A percentile compares a stretch with the other conserved stretches of the same genome.
Evolutionary conservation across 2,329 filamentous ascomycete species (phyloP).

Genomic region (Penicillium sp.): DNA sequence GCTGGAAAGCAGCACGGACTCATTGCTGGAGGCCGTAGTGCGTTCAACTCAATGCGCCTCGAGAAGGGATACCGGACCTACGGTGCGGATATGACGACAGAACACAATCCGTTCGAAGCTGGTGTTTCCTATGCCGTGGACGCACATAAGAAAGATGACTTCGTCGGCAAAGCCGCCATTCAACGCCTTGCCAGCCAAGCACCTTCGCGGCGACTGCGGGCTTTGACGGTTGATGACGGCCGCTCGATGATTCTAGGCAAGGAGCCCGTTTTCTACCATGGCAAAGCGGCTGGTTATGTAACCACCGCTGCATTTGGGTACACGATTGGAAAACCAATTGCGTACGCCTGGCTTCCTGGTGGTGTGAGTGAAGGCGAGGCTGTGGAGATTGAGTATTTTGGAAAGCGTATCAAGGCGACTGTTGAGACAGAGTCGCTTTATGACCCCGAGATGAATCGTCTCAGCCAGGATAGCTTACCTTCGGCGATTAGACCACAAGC

Average conservation of each 20-base stretch:
- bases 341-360: slow-evolving; percentile 58
- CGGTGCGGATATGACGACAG: slow-evolving; percentile 60
- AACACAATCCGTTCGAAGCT: slow-evolving; percentile 62
- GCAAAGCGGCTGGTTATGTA: slow-evolving; percentile 55
- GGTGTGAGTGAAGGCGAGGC: slow-evolving; percentile 48
- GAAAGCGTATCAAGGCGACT: slow-evolving; percentile 54
- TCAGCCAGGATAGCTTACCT: slow-evolving; percentile 27
- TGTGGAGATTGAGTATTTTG: slow-evolving; percentile 65
- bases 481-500: slow-evolving; percentile 6
- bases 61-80: slow-evolving; percentile 61
- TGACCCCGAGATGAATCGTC: slow-evolving; percentile 43
- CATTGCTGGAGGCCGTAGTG: slow-evolving; percentile 58
- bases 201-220: slow-evolving; percentile 43
- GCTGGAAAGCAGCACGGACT: slow-evolving; percentile 57
- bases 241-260: slow-evolving; percentile 60
- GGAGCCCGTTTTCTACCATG: slow-evolving; percentile 58
- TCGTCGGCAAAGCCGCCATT: slow-evolving; percentile 55
- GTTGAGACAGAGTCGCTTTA: slow-evolving; percentile 54
- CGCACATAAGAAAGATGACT: slow-evolving; percentile 37
- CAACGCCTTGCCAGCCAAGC: slow-evolving; percentile 42
- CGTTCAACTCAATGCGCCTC: slow-evolving; percentile 59
- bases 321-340: slow-evolving; percentile 58
- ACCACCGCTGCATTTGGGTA: slow-evolving; percentile 63
- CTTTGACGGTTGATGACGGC: slow-evolving; percentile 58
- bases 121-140: slow-evolving; percentile 56